Conservation (phyloP, 257 asterid species). For the Ophiorrhiza pumila region DNA sequence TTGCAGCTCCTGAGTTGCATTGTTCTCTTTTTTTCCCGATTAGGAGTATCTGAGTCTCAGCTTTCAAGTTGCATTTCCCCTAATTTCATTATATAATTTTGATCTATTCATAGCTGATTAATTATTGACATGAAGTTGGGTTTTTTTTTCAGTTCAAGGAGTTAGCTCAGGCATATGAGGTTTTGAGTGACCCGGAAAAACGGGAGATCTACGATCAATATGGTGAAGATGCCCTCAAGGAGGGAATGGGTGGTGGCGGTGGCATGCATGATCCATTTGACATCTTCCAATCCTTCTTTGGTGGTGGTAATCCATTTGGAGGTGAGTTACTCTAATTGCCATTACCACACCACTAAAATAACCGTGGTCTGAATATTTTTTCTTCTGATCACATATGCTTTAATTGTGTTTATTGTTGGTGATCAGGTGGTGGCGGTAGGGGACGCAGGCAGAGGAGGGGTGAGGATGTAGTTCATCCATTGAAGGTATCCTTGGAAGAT, state of each 20-base stretch:
- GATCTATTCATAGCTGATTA: neutral
- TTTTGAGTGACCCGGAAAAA: constrained; percentile 62
- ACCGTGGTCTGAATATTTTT: too few species aligned
- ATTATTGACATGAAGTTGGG: neutral
- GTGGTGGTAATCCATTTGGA: constrained; percentile 46
- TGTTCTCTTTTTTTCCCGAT: too few species aligned
- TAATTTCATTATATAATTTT: neutral
- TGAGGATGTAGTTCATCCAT: constrained; percentile 63
- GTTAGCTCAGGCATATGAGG: constrained; percentile 79
- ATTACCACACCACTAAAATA: too few species aligned
- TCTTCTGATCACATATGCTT: neutral
- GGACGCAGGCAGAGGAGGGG: constrained; percentile 72
- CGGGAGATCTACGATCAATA: constrained; percentile 73
- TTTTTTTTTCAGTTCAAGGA: constrained; percentile 53
- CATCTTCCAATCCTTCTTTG: constrained; percentile 63
- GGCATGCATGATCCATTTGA: constrained; percentile 71
- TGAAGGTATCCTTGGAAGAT: constrained; percentile 68
- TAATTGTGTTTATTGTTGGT: constrained; percentile 3
- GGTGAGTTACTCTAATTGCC: constrained; percentile 27
- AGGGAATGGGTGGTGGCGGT: constrained; percentile 60
- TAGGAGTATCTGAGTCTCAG: too few species aligned
- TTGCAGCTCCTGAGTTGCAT: neutral
- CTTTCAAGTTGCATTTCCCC: neutral
- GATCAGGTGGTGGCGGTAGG: constrained; percentile 57
- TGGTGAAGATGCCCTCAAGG: constrained; percentile 80